Percentiles rank a stretch among this genome's conserved stretches.
Conservation (phyloP, 257 asterid genomes). For the Solanum virginianum region DNA sequence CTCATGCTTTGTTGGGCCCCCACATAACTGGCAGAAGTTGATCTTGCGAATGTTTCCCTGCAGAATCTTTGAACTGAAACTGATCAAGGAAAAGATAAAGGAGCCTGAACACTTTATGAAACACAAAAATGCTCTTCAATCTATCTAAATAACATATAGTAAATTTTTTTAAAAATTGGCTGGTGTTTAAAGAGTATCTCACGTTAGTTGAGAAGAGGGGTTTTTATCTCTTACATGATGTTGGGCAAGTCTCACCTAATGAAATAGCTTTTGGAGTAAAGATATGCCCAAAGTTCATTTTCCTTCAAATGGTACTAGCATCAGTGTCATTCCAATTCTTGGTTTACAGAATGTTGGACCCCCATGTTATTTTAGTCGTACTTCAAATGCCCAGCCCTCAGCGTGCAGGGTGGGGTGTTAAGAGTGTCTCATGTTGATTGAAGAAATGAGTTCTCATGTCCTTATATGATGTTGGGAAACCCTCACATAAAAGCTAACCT, state of each 20-base stretch:
- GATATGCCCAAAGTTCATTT: neutral
- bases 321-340: neutral
- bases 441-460: neutral
- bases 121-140: neutral
- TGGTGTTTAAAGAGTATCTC: neutral
- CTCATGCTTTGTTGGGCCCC: conserved; percentile 84
- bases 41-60: conserved; percentile 57
- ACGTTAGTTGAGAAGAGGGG: neutral
- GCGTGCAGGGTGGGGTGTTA: neutral
- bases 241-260: neutral
- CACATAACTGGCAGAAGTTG: conserved; percentile 85
- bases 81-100: neutral
- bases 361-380: neutral
- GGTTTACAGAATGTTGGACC: neutral
- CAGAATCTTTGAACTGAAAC: conserved; percentile 1
- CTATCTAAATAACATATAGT: neutral
- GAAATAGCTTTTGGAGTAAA: neutral
- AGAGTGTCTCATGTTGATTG: neutral
- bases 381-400: neutral
- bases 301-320: neutral
- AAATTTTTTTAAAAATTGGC: neutral
- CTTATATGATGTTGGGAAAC: neutral
- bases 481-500: neutral
- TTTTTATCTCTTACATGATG: neutral
- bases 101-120: neutral